Conservation (phyloP, 768 basidiomycete species). For the Auriscalpium microsporum region DNA sequence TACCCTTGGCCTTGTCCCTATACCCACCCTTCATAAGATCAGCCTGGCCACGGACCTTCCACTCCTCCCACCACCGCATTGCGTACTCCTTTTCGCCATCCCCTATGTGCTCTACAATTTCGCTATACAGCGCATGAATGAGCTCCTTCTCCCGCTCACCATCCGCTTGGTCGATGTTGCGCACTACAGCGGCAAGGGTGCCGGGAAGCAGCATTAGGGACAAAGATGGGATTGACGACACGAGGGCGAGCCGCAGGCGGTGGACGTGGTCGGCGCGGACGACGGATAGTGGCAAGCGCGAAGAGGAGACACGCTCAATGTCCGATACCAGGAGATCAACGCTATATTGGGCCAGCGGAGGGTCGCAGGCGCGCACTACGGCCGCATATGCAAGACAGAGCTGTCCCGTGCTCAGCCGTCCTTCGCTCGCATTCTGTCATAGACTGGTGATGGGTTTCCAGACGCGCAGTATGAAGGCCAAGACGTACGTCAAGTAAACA, state of each 20-base stretch:
- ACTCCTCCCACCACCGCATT: constrained; percentile 67
- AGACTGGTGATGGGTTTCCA: neutral
- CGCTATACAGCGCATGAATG: constrained; percentile 48
- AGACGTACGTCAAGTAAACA: constrained; percentile 60
- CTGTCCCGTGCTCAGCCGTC: constrained; percentile 53
- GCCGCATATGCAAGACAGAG: constrained; percentile 69
- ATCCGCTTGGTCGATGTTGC: constrained; percentile 21
- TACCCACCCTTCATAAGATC: too few relatives aligned
- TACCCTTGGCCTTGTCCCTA: too few relatives aligned
- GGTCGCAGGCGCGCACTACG: constrained; percentile 37
- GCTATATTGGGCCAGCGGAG: constrained; percentile 62
- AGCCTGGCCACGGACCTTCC: neutral
- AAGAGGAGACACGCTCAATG: constrained; percentile 23
- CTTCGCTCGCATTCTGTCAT: constrained; percentile 53
- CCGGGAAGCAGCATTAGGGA: constrained; percentile 47
- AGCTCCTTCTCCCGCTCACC: constrained; percentile 32
- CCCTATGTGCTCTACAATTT: constrained; percentile 56
- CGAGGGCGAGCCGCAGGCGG: constrained; percentile 53
- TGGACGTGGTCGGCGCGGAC: constrained; percentile 25
- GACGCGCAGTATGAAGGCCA: neutral
- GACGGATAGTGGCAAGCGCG: constrained; percentile 5
- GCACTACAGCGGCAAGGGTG: constrained; percentile 41
- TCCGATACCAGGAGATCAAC: constrained; percentile 45
- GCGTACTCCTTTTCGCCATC: constrained; percentile 61
- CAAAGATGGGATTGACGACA: constrained; percentile 58